Evolutionary conservation across 805 yeast species (phyloP).

Genomic region (Hanseniaspora meyeri): DNA sequence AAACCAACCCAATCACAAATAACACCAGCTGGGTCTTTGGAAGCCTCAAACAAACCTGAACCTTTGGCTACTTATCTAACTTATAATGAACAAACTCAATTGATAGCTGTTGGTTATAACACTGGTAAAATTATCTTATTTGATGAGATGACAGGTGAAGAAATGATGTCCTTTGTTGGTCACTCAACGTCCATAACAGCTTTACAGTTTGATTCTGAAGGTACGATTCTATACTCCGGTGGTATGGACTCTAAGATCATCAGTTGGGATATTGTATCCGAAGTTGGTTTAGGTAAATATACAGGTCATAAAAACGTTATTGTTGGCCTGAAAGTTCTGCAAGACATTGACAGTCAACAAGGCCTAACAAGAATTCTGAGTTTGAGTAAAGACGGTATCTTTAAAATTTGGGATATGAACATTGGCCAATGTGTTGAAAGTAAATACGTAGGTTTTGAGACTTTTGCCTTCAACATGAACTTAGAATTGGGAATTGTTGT

Average conservation of each 20-base stretch:
- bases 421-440: slow-evolving; percentile 85
- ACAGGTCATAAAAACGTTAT: slow-evolving; percentile 83
- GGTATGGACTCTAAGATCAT: slow-evolving; percentile 73
- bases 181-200: slow-evolving; percentile 70
- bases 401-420: slow-evolving; percentile 87
- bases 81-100: slow-evolving; percentile 47
- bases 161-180: slow-evolving; percentile 76
- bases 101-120: slow-evolving; percentile 77
- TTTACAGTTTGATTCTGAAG: slow-evolving; percentile 61
- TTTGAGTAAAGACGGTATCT: slow-evolving; percentile 76
- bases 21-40: slow-evolving; percentile 57
- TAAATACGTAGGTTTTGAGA: slow-evolving; percentile 35
- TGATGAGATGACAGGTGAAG: slow-evolving; percentile 74
- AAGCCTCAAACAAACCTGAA: slow-evolving; percentile 48
- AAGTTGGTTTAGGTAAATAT: slow-evolving; percentile 73
- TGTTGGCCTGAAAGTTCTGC: slow-evolving; percentile 47
- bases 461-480: slow-evolving; percentile 66
- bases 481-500: slow-evolving; percentile 33
- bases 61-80: slow-evolving; percentile 52
- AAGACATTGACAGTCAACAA: slow-evolving; percentile 43
- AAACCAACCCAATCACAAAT: slow-evolving; percentile 35
- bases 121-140: slow-evolving; percentile 86
- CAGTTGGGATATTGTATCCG: slow-evolving; percentile 91
- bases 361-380: slow-evolving; percentile 46
- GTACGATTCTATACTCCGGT: slow-evolving; percentile 79